Base-by-base conservation (phyloP, 164 flowering plant genomes). In the Amborella trichopoda region DNA sequence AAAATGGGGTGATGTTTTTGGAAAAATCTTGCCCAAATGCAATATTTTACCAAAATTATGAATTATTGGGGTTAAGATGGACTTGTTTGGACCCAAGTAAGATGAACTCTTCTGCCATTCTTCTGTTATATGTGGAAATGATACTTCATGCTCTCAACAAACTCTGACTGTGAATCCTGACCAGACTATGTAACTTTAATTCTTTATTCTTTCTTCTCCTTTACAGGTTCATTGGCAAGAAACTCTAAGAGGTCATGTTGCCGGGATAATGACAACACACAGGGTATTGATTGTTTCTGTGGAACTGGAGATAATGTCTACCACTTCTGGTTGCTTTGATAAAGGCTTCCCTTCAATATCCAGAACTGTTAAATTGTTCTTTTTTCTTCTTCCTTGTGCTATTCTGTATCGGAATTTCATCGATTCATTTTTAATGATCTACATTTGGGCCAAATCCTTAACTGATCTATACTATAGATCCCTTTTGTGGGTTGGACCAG, bases 331-430 rank as follows among this genome's bases (percentile, higher is more conserved):
- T 34, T 88, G 76, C 54, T 88, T 78, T 62, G 99, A 88, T 52
- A 85, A 74, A 65, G 99, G 95, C 41, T 55, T 77, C 38, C 99
- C 99, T 76, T 65, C 99, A 72, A 93, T 93, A 93, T 93, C 99
- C 99, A 88, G 23, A n/a, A 50, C 36, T 32, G 11, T 32, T 32
- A 32, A 10, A 11, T 32, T 32, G 36, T 10, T n/a, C 11, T n/a
- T 1, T 32, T 32, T 10, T 32, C 13, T 32, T 32, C n/a, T 32
- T n/a, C n/a, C 11, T 32, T 32, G 36, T n/a, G 1, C n/a, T n/a
- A 32, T 32, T 11, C 36, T 32, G 11, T 32, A 1, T 32, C n/a
- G 11, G 36, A 10, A 11, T 32, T 32, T 32, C 36, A 32, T 32
- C n/a, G 11, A 32, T 32, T 10, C n/a, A 11, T 32, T 10, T 32